Conservation (phyloP, 257 asterid species). For the Jacaranda mimosifolia region DNA sequence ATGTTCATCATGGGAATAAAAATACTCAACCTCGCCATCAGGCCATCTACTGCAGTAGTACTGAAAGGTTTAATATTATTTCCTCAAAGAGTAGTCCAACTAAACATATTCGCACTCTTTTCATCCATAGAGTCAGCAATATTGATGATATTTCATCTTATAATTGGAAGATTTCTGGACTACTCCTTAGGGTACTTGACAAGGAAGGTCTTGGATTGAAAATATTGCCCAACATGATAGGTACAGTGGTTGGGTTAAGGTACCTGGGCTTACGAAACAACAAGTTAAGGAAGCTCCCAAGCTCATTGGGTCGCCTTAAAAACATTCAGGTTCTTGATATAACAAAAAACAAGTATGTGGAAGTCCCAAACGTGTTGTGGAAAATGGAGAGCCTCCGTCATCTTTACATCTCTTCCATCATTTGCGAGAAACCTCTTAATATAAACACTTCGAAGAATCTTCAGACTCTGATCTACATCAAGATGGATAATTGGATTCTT, state of each 20-base stretch:
- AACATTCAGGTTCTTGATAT: conserved; percentile 32
- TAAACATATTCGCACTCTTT: conserved; percentile 28
- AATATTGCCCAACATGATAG: conserved; percentile 2
- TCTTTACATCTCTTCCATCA: conserved; percentile 7
- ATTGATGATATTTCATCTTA: not conserved
- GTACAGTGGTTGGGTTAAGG: conserved; percentile 25
- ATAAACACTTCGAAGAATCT: conserved; percentile 23
- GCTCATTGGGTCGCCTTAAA: conserved; percentile 15
- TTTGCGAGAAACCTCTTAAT: not conserved
- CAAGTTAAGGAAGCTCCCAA: conserved; percentile 4
- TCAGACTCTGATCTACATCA: conserved; percentile 32
- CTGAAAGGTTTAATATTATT: no score
- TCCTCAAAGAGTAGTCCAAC: not conserved
- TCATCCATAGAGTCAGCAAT: not conserved
- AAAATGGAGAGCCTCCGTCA: conserved; percentile 27
- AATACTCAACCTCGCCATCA: conserved; percentile 24
- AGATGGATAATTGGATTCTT: not conserved
- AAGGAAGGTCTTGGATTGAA: not conserved
- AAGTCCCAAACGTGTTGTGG: conserved; percentile 32
- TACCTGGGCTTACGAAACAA: conserved; percentile 31
- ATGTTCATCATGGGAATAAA: not conserved
- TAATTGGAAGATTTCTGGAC: conserved; percentile 24
- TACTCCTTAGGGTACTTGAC: conserved; percentile 27
- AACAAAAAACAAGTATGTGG: not conserved
- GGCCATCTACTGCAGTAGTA: not conserved